Evolutionary conservation across 2,329 filamentous ascomycete genomes (phyloP).

Genomic region (Raffaelea albimanens): DNA sequence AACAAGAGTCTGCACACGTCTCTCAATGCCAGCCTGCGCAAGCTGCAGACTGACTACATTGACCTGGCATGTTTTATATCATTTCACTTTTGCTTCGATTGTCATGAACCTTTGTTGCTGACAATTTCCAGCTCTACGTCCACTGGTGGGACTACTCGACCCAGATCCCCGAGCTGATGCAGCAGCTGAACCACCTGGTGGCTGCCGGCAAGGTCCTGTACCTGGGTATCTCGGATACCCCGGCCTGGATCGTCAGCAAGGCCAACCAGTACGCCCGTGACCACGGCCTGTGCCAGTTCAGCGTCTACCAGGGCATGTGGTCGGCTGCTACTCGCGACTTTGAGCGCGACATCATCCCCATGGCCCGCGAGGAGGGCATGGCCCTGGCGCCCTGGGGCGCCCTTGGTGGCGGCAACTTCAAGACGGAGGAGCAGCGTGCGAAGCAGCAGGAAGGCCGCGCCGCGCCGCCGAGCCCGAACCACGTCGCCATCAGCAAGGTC

Average conservation of each 20-base stretch:
- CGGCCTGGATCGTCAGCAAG: constrained; percentile 45
- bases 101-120: constrained; percentile 6
- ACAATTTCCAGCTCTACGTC: constrained; percentile 28
- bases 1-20: constrained; percentile 51
- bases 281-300: constrained; percentile 49
- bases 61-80: constrained; percentile 45
- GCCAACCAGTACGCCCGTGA: constrained; percentile 49
- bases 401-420: constrained; percentile 32
- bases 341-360: constrained; percentile 60
- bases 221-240: constrained; percentile 47
- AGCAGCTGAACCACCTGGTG: constrained; percentile 44
- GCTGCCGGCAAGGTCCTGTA: constrained; percentile 46
- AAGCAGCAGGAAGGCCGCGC: constrained; percentile 22
- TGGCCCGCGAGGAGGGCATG: constrained; percentile 50
- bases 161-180: constrained; percentile 49
- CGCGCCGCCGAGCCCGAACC: constrained; percentile 35
- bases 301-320: constrained; percentile 57
- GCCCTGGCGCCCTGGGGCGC: constrained; percentile 43
- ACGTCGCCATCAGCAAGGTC: constrained; percentile 37
- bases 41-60: constrained; percentile 59
- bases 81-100: not conserved
- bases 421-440: constrained; percentile 20
- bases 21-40: constrained; percentile 45
- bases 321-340: constrained; percentile 55
- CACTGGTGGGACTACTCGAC: constrained; percentile 50